Conservation (phyloP, 306 rosid species). For the Echinosophora koreensis region DNA sequence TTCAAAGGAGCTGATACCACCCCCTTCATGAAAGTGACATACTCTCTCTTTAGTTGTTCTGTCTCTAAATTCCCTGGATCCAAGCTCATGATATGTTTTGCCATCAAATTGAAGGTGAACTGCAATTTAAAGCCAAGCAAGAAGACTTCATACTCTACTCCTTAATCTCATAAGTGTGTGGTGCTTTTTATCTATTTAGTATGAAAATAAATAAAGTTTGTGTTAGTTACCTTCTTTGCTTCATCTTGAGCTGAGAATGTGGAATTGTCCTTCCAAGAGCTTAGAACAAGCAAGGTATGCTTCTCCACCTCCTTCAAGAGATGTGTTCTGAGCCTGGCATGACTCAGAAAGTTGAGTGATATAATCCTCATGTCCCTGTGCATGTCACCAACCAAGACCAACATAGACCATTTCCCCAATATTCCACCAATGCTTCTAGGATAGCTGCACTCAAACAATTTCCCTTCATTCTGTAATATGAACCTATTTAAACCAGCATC, state of each 20-base stretch:
- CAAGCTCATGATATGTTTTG: conserved; percentile 89
- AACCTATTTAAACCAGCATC: conserved; percentile 90
- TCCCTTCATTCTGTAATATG: conserved; percentile 93
- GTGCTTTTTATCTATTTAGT: neutral
- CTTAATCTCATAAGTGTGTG: neutral
- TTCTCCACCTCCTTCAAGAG: conserved; percentile 80
- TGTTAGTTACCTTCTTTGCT: conserved; percentile 92
- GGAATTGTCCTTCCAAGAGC: conserved; percentile 68
- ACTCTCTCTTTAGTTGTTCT: conserved; percentile 81
- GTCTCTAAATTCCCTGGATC: conserved; percentile 89
- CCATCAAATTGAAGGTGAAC: conserved; percentile 98
- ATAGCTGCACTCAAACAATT: conserved; percentile 90
- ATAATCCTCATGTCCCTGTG: conserved; percentile 90
- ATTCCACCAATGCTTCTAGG: conserved; percentile 97
- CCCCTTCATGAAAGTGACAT: conserved; percentile 95
- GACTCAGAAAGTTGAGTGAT: conserved; percentile 87
- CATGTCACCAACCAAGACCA: conserved; percentile 99
- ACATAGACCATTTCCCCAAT: conserved; percentile 99
- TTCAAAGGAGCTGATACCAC: conserved; percentile 89
- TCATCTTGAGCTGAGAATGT: conserved; percentile 90
- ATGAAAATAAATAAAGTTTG: too few relatives aligned
- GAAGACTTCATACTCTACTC: neutral
- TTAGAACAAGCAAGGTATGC: conserved; percentile 75
- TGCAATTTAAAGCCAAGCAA: conserved; percentile 48
- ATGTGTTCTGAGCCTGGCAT: conserved; percentile 76